Evolutionary conservation across 2,329 filamentous ascomycete species (phyloP).

Genomic region (Triangularia verruculosa): DNA sequence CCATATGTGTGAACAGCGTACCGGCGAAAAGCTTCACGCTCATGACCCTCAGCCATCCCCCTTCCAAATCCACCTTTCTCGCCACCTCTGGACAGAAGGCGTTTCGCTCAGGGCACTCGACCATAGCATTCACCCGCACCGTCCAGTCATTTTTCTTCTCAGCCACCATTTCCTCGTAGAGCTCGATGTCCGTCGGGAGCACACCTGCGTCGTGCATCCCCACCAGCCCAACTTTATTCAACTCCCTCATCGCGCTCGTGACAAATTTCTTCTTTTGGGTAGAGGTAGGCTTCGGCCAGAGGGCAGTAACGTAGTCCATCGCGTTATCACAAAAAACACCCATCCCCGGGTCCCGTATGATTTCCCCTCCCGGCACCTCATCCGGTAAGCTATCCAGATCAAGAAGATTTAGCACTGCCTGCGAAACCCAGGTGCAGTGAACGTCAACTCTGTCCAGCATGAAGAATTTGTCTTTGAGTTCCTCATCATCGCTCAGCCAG

Average conservation of each 20-base stretch:
- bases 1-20: conserved; percentile 28
- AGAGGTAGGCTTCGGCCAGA: conserved; percentile 55
- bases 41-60: conserved; percentile 53
- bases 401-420: conserved; percentile 59
- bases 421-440: conserved; percentile 68
- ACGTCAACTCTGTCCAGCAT: conserved; percentile 70
- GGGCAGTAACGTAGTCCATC: conserved; percentile 57
- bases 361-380: conserved; percentile 61
- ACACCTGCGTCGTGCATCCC: conserved; percentile 69
- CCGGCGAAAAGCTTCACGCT: conserved; percentile 65
- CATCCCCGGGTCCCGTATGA: conserved; percentile 57
- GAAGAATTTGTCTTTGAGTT: conserved; percentile 56
- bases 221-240: conserved; percentile 64
- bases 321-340: conserved; percentile 74
- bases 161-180: conserved; percentile 49
- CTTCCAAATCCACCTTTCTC: conserved; percentile 40
- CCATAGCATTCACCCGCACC: conserved; percentile 65
- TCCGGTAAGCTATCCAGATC: conserved; percentile 39
- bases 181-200: conserved; percentile 49
- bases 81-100: conserved; percentile 57
- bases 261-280: conserved; percentile 55
- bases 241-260: conserved; percentile 56
- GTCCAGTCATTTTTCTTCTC: conserved; percentile 47
- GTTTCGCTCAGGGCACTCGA: conserved; percentile 63
- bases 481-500: conserved; percentile 47